phyloP scores from a whole-genome alignment of 345 rosid genomes.

The Rhodamnia rubescens region DNA sequence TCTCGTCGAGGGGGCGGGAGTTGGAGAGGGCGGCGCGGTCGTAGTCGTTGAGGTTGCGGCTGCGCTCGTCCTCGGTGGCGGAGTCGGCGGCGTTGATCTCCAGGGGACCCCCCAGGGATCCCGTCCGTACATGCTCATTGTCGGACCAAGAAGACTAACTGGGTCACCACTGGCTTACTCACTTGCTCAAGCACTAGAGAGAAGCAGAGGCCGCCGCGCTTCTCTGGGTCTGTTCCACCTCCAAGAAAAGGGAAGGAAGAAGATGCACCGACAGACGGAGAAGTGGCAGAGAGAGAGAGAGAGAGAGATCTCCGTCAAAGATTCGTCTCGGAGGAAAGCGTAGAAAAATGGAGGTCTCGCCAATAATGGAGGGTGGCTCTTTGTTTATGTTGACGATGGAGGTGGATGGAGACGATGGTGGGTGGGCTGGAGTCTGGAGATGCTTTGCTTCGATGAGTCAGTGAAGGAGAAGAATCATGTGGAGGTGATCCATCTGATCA shows the following conservation, averaged over 20 bases:
- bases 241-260: neutral
- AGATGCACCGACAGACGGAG: neutral
- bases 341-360: neutral
- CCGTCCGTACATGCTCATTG: constrained; percentile 70
- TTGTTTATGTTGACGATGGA: neutral
- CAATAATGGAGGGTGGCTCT: neutral
- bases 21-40: constrained; percentile 71
- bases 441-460: no score
- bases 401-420: no score
- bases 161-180: neutral
- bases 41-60: constrained; percentile 72
- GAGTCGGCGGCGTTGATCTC: constrained; percentile 92
- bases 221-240: neutral
- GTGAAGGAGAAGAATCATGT: neutral
- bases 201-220: neutral
- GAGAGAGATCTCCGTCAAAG: neutral
- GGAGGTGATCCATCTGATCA: neutral
- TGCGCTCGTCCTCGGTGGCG: constrained; percentile 93
- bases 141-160: neutral
- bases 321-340: neutral
- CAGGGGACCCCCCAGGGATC: constrained; percentile 97
- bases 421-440: no score
- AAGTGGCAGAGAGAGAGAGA: neutral
- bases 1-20: constrained; percentile 77
- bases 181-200: neutral